Conservation (phyloP, 2,329 filamentous ascomycete species). For the Apiospora koreana region DNA sequence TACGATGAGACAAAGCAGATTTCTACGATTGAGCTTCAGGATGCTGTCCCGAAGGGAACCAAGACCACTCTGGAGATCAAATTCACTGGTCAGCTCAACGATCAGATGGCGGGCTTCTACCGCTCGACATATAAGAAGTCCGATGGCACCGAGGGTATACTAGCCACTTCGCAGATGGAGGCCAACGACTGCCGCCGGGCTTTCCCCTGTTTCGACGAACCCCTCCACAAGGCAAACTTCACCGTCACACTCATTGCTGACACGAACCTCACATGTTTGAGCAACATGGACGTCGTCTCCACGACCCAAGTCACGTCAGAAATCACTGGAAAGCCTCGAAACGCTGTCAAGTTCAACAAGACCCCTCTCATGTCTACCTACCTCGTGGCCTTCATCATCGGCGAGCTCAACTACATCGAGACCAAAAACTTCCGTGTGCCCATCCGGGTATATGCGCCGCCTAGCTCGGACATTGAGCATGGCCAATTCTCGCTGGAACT, state of each 20-base stretch:
- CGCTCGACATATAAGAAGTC: constrained; percentile 86
- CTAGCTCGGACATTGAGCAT: constrained; percentile 86
- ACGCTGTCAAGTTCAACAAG: constrained; percentile 88
- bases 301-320: constrained; percentile 72
- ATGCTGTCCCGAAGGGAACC: constrained; percentile 70
- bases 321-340: constrained; percentile 65
- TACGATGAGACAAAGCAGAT: constrained; percentile 81
- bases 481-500: constrained; percentile 89
- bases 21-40: constrained; percentile 77
- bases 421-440: constrained; percentile 89
- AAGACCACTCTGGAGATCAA: constrained; percentile 78
- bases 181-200: constrained; percentile 89
- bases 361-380: constrained; percentile 96
- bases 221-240: constrained; percentile 89
- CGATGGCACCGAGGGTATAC: constrained; percentile 76
- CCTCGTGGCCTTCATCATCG: constrained; percentile 89
- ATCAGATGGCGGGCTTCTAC: constrained; percentile 98
- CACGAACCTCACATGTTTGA: constrained; percentile 86
- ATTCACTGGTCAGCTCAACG: constrained; percentile 78
- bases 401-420: constrained; percentile 92
- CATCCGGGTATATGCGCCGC: constrained; percentile 90
- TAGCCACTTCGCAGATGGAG: constrained; percentile 96
- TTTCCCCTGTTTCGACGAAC: constrained; percentile 97
- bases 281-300: constrained; percentile 92
- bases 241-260: constrained; percentile 90